Conservation (phyloP, 192 early-diverging fungal genomes). For the Gigaspora rosea region DNA sequence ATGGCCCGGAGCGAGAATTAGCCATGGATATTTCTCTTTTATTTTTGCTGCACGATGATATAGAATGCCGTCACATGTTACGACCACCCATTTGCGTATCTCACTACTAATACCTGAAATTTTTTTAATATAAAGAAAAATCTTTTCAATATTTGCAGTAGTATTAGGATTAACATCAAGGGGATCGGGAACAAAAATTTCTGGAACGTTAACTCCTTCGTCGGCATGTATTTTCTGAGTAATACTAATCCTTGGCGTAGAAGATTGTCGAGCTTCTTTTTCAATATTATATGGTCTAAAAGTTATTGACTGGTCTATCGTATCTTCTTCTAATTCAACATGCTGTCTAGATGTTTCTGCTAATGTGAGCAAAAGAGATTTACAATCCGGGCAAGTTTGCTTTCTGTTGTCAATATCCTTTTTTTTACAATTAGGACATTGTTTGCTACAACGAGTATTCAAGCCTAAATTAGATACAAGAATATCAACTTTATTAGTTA, state of each 20-base stretch:
- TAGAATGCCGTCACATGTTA: slow-evolving; percentile 21
- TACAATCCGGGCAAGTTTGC: not conserved
- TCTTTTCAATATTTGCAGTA: slow-evolving; percentile 16
- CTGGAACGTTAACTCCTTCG: slow-evolving; percentile 8
- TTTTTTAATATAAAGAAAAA: slow-evolving; percentile 12
- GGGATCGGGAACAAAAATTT: no score
- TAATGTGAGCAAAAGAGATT: slow-evolving; percentile 3
- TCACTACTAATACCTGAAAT: slow-evolving; percentile 14
- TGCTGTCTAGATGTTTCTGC: slow-evolving; percentile 9
- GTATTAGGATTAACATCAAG: slow-evolving; percentile 20
- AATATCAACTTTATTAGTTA: slow-evolving; percentile 9
- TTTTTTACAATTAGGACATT: slow-evolving; percentile 4
- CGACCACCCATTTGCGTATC: slow-evolving; percentile 8
- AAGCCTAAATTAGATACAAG: not conserved
- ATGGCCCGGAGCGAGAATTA: slow-evolving; percentile 19
- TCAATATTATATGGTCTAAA: slow-evolving; percentile 16
- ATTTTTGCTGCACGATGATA: slow-evolving; percentile 13
- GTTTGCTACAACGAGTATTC: slow-evolving; percentile 1
- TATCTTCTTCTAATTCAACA: not conserved
- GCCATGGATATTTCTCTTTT: slow-evolving; percentile 21
- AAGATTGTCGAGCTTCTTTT: not conserved
- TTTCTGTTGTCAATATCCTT: slow-evolving; percentile 26
- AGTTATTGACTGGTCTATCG: not conserved
- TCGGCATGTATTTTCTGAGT: slow-evolving; percentile 3
- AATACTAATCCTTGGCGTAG: slow-evolving; percentile 3